These are phyloP conservation scores for Rhizoctonia solani DNA, from an alignment of 1,284 basidiomycete genomes.

Conservation along the genomic window DNA sequence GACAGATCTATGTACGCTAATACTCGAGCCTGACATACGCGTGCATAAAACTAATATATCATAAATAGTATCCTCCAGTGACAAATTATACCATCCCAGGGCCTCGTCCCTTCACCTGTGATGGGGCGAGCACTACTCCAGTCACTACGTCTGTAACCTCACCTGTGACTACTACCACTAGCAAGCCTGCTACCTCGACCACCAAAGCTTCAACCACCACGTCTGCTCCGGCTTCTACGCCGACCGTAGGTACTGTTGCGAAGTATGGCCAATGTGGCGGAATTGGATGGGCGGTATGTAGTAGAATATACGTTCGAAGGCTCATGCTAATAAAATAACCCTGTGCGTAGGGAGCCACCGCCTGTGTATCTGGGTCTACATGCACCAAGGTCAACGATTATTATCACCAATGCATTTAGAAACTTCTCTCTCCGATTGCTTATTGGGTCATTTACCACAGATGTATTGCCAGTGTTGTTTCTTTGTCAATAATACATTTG, in stretches of 20 bases:
- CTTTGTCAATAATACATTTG: too few species aligned
- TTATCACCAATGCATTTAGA: constrained; percentile 32
- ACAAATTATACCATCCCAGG: constrained; percentile 33
- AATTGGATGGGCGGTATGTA: constrained; percentile 11
- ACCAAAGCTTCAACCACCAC: too few species aligned
- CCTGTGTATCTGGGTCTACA: constrained; percentile 29
- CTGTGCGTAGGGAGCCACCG: constrained; percentile 1
- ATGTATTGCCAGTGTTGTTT: too few species aligned
- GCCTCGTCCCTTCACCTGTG: constrained; percentile 35
- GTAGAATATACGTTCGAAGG: not conserved
- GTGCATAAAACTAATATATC: not conserved
- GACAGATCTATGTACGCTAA: constrained; percentile 25
- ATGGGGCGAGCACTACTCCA: constrained; percentile 22
- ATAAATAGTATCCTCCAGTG: constrained; percentile 14
- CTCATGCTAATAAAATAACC: not conserved
- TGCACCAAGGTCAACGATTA: constrained; percentile 33
- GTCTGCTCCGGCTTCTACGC: too few species aligned
- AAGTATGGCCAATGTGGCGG: constrained; percentile 36
- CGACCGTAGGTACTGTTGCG: constrained; percentile 10
- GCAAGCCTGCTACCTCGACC: constrained; percentile 17
- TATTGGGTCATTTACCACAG: too few species aligned
- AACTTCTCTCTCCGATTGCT: not conserved
- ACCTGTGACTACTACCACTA: not conserved
- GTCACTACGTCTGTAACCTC: constrained; percentile 8
- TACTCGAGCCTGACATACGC: not conserved